Conservation (phyloP, 176 grass and related monocot genomes). For the bread wheat (Triticum aestivum) region IWGSC_CS_RefSeq_v2.1 NC_057813.1:147851697-147852196, state of each 20-base stretch:
- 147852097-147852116: not conserved
- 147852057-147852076: constrained; percentile 29
- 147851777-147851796: constrained; percentile 36
- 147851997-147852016: constrained; percentile 48
- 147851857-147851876: constrained; percentile 42
- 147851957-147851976: constrained; percentile 1
- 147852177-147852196: not conserved
- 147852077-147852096: constrained; percentile 25
- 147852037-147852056: constrained; percentile 34
- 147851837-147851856: constrained; percentile 39
- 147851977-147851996: constrained; percentile 33
- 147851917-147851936: constrained; percentile 23
- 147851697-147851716: constrained; percentile 14
- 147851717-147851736: constrained; percentile 33
- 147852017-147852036: constrained; percentile 51
- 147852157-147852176: not conserved
- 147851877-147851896: constrained; percentile 38
- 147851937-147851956: constrained; percentile 32
- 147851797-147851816: constrained; percentile 29
- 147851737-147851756: constrained; percentile 16
- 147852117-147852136: not conserved
- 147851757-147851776: constrained; percentile 38
- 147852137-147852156: not conserved
- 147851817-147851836: constrained; percentile 42
- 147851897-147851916: constrained; percentile 45